Percentiles rank a stretch among this genome's conserved stretches.
These are phyloP conservation scores for Claviceps quebecensis DNA, from an alignment of 2,329 filamentous ascomycete species.

Conservation along the genomic window DNA sequence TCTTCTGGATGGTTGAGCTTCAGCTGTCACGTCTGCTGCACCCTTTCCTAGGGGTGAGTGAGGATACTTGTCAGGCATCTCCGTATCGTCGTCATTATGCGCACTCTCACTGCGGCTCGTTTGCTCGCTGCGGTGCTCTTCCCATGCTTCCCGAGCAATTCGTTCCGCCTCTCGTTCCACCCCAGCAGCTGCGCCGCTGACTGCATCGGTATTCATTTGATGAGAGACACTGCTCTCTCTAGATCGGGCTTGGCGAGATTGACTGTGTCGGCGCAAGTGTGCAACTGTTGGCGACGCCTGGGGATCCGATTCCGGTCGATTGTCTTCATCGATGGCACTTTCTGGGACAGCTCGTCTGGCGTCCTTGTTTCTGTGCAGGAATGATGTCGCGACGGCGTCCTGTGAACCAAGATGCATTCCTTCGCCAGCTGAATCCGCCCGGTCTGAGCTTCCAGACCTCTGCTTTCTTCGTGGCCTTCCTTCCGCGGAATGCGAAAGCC, in stretches of 20 bases:
- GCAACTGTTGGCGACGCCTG: constrained; percentile 17
- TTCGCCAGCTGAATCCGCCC: constrained; percentile 7
- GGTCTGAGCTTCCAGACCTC: constrained; percentile 13
- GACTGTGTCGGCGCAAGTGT: constrained; percentile 14
- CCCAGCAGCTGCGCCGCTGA: neutral
- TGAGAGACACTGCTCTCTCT: constrained; percentile 13
- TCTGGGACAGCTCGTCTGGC: constrained; percentile 3
- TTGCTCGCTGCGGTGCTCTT: constrained; percentile 19
- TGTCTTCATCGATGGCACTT: constrained; percentile 11
- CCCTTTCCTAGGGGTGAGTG: constrained; percentile 1
- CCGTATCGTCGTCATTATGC: constrained; percentile 1
- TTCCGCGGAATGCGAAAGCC: constrained; percentile 15
- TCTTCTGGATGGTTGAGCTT: constrained; percentile 6
- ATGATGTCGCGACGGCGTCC: constrained; percentile 2
- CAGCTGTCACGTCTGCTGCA: constrained; percentile 3
- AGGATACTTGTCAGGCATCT: constrained; percentile 4
- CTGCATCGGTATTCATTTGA: constrained; percentile 13
- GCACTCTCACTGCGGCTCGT: constrained; percentile 7
- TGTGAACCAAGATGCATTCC: neutral
- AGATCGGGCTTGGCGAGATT: constrained; percentile 14
- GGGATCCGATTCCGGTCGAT: constrained; percentile 7
- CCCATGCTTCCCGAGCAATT: constrained; percentile 22
- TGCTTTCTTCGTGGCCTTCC: constrained; percentile 21
- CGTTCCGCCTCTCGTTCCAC: constrained; percentile 15
- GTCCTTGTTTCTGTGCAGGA: constrained; percentile 6